A percentile compares a stretch with the other conserved stretches of the same genome.
phyloP scores from a whole-genome alignment of 768 basidiomycete species.

The Xerocomellus dryophilus region DNA sequence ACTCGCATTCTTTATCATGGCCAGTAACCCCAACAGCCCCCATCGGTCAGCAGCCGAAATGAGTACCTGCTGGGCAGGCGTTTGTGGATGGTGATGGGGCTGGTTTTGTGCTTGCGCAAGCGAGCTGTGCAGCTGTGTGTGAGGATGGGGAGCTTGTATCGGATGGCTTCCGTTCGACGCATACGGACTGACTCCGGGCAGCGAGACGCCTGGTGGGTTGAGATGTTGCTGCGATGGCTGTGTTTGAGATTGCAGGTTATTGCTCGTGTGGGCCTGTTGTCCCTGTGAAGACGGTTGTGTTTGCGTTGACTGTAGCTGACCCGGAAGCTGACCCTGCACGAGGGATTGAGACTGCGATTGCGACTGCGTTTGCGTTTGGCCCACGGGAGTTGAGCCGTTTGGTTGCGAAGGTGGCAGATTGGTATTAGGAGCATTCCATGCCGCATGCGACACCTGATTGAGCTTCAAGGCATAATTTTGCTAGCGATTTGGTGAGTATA shows the following conservation, averaged over 20 bases:
- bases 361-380: slow-evolving; percentile 24
- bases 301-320: slow-evolving; percentile 18
- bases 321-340: slow-evolving; percentile 22
- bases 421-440: slow-evolving; percentile 60
- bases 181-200: slow-evolving; percentile 35
- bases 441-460: slow-evolving; percentile 57
- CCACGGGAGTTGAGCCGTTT: slow-evolving; percentile 23
- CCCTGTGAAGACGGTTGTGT: slow-evolving; percentile 29
- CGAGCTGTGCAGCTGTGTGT: slow-evolving; percentile 33
- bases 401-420: slow-evolving; percentile 38
- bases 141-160: slow-evolving; percentile 31
- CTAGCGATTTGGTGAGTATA: slow-evolving; percentile 31
- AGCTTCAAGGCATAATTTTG: slow-evolving; percentile 63
- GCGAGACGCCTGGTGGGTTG: slow-evolving; percentile 50
- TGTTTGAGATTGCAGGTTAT: slow-evolving; percentile 25
- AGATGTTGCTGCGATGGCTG: slow-evolving; percentile 46
- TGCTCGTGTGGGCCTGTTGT: slow-evolving; percentile 35
- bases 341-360: slow-evolving; percentile 25
- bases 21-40: slow-evolving; percentile 84
- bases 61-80: slow-evolving; percentile 90
- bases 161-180: slow-evolving; percentile 37
- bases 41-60: slow-evolving; percentile 92
- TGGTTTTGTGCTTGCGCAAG: slow-evolving; percentile 32
- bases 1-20: slow-evolving; percentile 78
- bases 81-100: slow-evolving; percentile 63